A percentile compares a stretch with the other conserved stretches of the same genome.
phyloP scores from a whole-genome alignment of 176 grass and related monocot genomes.

The Triticum turgidum region DNA sequence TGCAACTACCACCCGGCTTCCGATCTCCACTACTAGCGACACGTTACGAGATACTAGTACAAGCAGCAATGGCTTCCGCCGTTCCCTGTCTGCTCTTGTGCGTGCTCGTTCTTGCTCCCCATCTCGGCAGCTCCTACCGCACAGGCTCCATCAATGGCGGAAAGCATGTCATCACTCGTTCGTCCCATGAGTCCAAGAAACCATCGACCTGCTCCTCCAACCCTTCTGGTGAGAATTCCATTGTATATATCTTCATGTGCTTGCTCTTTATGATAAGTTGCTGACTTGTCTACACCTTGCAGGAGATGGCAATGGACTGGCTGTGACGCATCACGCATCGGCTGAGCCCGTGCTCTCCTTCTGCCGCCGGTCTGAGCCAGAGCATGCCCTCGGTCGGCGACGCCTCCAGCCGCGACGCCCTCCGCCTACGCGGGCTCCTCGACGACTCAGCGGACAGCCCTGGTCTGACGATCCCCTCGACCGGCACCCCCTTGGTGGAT shows the following conservation, averaged over 20 bases:
- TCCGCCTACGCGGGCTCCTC: not conserved
- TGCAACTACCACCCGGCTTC: not conserved
- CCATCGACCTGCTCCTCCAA: not conserved
- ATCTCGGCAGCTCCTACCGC: not conserved
- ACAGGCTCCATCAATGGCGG: not conserved
- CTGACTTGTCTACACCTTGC: not conserved
- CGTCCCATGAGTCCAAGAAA: not conserved
- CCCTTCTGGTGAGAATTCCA: not conserved
- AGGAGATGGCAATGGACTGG: not conserved
- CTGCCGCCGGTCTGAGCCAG: too few species aligned
- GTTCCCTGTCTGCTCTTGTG: not conserved
- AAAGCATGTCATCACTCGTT: not conserved
- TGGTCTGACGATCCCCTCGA: not conserved
- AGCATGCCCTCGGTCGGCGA: not conserved
- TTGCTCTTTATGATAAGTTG: not conserved
- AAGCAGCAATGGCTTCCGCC: not conserved
- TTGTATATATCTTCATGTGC: not conserved
- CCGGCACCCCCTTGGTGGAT: not conserved
- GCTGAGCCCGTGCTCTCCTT: slow-evolving; percentile 15
- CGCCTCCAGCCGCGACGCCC: not conserved
- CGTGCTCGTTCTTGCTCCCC: not conserved
- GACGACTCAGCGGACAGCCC: not conserved
- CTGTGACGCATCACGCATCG: slow-evolving; percentile 2
- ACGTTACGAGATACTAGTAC: too few species aligned
- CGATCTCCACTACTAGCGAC: not conserved